Evolutionary conservation across 1,139 yeast genomes (phyloP), one percentile per base, ranked within the genome.

Genomic region (Saccharomyces hybrid): DNA sequence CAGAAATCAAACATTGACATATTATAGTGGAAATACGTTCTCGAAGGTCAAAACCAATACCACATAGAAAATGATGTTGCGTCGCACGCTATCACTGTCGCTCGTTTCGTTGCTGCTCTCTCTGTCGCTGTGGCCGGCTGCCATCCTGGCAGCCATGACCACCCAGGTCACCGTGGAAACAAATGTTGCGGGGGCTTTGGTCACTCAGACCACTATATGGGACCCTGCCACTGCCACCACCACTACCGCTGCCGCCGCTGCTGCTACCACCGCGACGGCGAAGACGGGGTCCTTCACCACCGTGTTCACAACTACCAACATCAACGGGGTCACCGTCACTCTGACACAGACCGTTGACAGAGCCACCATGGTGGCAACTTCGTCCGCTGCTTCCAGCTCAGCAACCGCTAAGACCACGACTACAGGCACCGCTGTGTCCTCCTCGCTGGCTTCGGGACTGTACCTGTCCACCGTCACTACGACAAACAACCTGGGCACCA

Each of bases 91-190:
- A 32, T 32, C 34, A 16, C 34, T 11, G 50, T 48, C 41, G 6
- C 23, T 38, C 42, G 42, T 38, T 20, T 50, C 42, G 41, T 14
- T 51, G 51, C 42, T 51, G 30, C 38, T 53, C 20, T 6, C 42
- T 8, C 23, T 38, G 23, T 38, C 42, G 13, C 42, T 38, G 42
- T 16, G 20, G 42, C 11, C 42, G 42, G 42, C 51, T 20, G 31
- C 26, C 14, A 14, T 34, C 14, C 8, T 31, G 26, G 60, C 61
- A 23, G 59, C 60, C 13, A 53, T 65, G 28, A 54, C 66, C 23
- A 60, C 71, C 14, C 58, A 71, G 2, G 57, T 71, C 9, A 59
- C 68, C 25, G 58, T 67, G 5, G 66, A 70, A 4, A 66, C 74
- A 3, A 62, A 66, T 49, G 61, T 59, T 26, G 61, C 62, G 30